Base-by-base conservation (phyloP, 2,329 filamentous ascomycete species). In the Colletotrichum gigasporum region DNA sequence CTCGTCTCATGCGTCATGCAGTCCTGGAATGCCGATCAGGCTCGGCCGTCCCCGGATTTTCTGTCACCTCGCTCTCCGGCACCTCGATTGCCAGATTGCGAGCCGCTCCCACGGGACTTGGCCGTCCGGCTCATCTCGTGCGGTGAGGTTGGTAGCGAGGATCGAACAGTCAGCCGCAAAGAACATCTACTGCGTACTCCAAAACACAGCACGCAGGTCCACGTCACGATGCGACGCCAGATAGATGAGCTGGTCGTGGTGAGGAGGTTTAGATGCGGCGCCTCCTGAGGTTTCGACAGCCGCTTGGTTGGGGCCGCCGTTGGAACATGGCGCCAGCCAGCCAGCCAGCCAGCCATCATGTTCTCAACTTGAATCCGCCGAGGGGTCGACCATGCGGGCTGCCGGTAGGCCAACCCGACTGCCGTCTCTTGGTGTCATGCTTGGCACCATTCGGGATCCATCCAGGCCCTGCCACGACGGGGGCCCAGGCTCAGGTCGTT, bases 301-400 rank as follows among this genome's bases (percentile, higher is more conserved):
- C 55, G 61, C 55, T n/a, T 53, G 26, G 26, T 16, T 18, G 34
- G 39, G 45, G 18, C 45, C 44, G 18, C 24, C 18, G 54, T 14
- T 9, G 26, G 45, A 26, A 45, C 57, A 20, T 41, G 39, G 37
- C 39, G 45, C 26, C 42, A 44, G 41, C 30, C 30, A 37, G n/a
- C n/a, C n/a, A n/a, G n/a, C n/a, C n/a, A n/a, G n/a, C n/a, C n/a
- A n/a, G n/a, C n/a, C n/a, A n/a, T n/a, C n/a, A 30, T 32, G 12
- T 45, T 63, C n/a, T n/a, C 55, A 60, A 63, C 39, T 32, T 53
- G 39, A 42, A 22, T 58, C n/a, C 47, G 47, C 35, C 41, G 30
- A 52, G 39, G 60, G 55, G 14, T 39, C 41, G 32, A 22, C 51
- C 41, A 61, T 41, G 41, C 20, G 28, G 26, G 18, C 56, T 28